A percentile compares a stretch with the other conserved stretches of the same genome.
These are phyloP conservation scores for Candida morakotiae DNA, from an alignment of 805 yeast species.

Conservation along the genomic window DNA sequence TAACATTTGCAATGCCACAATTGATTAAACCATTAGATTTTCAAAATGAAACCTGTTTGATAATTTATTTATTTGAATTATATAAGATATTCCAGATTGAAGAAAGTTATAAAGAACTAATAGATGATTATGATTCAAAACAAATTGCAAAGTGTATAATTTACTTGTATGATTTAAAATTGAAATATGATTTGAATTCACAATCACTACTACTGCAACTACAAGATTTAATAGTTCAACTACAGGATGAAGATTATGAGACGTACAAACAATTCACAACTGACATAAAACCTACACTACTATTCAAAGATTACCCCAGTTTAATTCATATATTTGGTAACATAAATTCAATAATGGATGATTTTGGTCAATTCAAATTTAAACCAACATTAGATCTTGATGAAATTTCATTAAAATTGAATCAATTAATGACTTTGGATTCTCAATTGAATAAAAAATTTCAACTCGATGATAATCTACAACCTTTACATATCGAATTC, in stretches of 20 bases:
- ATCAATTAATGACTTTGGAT: slow-evolving; percentile 11
- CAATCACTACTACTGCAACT: slow-evolving; percentile 1
- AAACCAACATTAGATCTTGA: slow-evolving; percentile 9
- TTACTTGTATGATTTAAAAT: slow-evolving; percentile 1
- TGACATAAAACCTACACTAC: slow-evolving; percentile 10
- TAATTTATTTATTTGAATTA: slow-evolving; percentile 59
- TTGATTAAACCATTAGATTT: slow-evolving; percentile 56
- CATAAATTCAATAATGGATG: slow-evolving; percentile 12
- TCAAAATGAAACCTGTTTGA: slow-evolving; percentile 54
- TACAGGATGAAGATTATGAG: slow-evolving; percentile 1
- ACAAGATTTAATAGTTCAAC: slow-evolving; percentile 5
- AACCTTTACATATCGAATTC: background rate
- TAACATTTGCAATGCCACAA: slow-evolving; percentile 35
- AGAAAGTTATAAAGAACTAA: background rate
- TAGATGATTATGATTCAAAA: background rate
- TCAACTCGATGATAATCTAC: background rate
- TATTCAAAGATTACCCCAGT: slow-evolving; percentile 12
- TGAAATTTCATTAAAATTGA: slow-evolving; percentile 3
- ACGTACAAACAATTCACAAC: slow-evolving; percentile 8
- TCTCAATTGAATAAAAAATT: background rate
- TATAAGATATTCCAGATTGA: slow-evolving; percentile 37
- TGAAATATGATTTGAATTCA: background rate
- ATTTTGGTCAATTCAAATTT: slow-evolving; percentile 11
- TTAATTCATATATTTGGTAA: slow-evolving; percentile 9
- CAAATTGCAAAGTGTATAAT: slow-evolving; percentile 1